Percentiles rank a stretch among this genome's conserved stretches.
phyloP scores from a whole-genome alignment of 1,139 yeast species.

The Lodderomyces orthopsilosis region DNA sequence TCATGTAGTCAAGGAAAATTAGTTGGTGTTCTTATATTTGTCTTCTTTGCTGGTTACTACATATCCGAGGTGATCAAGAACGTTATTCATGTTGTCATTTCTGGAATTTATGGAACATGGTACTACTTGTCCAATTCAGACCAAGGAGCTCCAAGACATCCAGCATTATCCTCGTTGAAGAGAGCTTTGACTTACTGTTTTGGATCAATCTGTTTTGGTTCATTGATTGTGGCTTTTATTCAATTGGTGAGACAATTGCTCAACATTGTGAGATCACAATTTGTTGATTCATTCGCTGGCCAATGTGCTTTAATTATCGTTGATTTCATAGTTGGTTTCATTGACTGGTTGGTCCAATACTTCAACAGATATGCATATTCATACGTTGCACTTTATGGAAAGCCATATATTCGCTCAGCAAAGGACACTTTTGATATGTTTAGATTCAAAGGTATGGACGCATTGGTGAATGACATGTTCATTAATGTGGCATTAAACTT shows the following conservation, averaged over 20 bases:
- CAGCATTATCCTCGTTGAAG: conserved; percentile 78
- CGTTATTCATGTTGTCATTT: conserved; percentile 78
- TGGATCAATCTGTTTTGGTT: conserved; percentile 89
- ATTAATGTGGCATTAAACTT: conserved; percentile 74
- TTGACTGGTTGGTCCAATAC: conserved; percentile 80
- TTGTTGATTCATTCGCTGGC: conserved; percentile 52
- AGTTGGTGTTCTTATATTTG: conserved; percentile 64
- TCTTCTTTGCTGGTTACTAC: conserved; percentile 83
- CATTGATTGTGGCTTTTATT: conserved; percentile 73
- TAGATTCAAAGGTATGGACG: conserved; percentile 80
- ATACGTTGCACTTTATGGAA: conserved; percentile 84
- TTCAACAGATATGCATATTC: conserved; percentile 92
- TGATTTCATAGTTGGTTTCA: conserved; percentile 59
- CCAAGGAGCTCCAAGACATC: conserved; percentile 78
- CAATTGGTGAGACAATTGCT: conserved; percentile 58
- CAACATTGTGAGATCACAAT: conserved; percentile 48
- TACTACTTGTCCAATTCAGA: conserved; percentile 75
- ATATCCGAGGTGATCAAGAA: conserved; percentile 83
- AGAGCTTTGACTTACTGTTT: conserved; percentile 84
- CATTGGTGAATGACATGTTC: conserved; percentile 79
- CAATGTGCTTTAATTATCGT: conserved; percentile 54
- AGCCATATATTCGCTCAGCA: conserved; percentile 70
- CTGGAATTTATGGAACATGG: conserved; percentile 92
- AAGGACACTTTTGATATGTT: conserved; percentile 79
- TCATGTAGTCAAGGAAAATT: conserved; percentile 64